A percentile compares a stretch with the other conserved stretches of the same genome.
Conservation (phyloP, 345 rosid species). For the Lepidium aucheri region DNA sequence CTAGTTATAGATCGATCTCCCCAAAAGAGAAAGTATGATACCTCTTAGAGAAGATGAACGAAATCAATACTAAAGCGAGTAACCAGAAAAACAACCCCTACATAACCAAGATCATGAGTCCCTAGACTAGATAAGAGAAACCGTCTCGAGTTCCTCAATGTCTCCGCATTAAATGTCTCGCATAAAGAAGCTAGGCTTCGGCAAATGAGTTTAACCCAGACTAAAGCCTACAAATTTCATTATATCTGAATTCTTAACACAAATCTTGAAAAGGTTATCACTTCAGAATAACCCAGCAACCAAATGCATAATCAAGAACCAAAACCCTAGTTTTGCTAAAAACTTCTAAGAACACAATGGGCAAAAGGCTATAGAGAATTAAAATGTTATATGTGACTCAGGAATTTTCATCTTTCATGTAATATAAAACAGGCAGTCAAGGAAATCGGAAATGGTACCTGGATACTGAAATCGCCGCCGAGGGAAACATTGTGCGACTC, state of each 20-base stretch:
- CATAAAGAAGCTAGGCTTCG: background rate
- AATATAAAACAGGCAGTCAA: background rate
- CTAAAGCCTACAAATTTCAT: background rate
- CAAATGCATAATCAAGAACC: background rate
- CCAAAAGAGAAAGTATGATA: background rate
- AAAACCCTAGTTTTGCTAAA: slow-evolving; percentile 10
- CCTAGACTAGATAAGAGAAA: background rate
- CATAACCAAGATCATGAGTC: background rate
- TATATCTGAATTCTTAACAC: background rate
- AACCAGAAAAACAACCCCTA: background rate
- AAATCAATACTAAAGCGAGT: background rate
- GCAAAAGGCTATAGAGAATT: background rate
- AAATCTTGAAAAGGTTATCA: background rate
- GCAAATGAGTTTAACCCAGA: background rate
- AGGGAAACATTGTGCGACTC: slow-evolving; percentile 94
- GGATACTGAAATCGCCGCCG: slow-evolving; percentile 93
- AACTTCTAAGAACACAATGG: background rate
- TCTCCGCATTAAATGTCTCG: background rate
- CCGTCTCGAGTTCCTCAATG: background rate
- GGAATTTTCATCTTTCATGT: background rate
- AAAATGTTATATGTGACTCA: background rate
- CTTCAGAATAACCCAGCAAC: background rate
- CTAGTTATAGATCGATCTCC: too few relatives aligned
- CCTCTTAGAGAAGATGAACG: background rate
- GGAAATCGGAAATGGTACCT: slow-evolving; percentile 34